A percentile compares a stretch with the other conserved stretches of the same genome.
Conservation (phyloP, 257 asterid species). For the Misopates orontium region DNA sequence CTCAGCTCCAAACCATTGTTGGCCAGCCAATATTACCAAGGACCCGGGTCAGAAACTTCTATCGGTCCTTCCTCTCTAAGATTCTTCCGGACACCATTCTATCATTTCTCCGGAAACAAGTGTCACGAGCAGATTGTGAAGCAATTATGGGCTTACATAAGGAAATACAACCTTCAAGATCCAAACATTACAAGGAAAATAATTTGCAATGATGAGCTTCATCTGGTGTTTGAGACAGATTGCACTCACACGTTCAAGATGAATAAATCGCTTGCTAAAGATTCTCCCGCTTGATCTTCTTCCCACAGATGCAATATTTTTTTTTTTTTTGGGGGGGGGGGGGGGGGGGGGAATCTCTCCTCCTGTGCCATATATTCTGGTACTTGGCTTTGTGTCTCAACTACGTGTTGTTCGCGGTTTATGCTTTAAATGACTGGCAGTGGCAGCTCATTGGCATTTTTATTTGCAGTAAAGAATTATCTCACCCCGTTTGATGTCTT, state of each 20-base stretch:
- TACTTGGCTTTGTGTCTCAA: too few relatives aligned
- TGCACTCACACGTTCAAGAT: slow-evolving; percentile 90
- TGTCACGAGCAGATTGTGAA: slow-evolving; percentile 63
- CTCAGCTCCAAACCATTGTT: slow-evolving; percentile 82
- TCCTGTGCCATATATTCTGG: too few relatives aligned
- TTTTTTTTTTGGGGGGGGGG: too few relatives aligned
- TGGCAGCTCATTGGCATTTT: too few relatives aligned
- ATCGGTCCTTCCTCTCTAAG: not conserved
- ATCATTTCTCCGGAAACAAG: slow-evolving; percentile 17
- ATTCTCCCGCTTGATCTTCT: slow-evolving; percentile 52
- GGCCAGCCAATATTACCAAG: slow-evolving; percentile 92
- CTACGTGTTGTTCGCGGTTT: too few relatives aligned
- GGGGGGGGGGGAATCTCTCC: too few relatives aligned
- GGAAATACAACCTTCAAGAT: slow-evolving; percentile 80
- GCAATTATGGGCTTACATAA: slow-evolving; percentile 76
- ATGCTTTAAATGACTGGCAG: too few relatives aligned
- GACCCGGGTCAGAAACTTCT: slow-evolving; percentile 62
- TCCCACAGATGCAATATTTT: not conserved
- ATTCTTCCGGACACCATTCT: not conserved
- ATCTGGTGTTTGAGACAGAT: slow-evolving; percentile 69
- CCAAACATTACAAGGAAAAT: slow-evolving; percentile 75
- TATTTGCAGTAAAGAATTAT: too few relatives aligned
- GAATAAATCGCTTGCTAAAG: slow-evolving; percentile 86
- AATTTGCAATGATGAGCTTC: slow-evolving; percentile 67
- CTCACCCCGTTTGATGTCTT: too few relatives aligned